Evolutionary conservation across 1,139 yeast genomes (phyloP).

Genomic region (Sugiyamaella sp.): DNA sequence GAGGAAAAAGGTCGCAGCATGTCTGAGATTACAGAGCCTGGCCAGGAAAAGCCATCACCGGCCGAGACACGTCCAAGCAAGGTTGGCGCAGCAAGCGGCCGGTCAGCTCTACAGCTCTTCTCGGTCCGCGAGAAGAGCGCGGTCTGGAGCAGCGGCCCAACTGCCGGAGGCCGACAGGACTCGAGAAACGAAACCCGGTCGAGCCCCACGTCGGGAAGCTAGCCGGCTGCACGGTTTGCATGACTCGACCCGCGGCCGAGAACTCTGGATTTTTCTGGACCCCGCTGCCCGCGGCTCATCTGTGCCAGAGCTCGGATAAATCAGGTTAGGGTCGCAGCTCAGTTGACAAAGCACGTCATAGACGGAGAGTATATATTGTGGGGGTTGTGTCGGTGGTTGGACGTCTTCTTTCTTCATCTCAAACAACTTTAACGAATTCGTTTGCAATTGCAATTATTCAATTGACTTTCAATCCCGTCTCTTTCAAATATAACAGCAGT

Average conservation of each 20-base stretch:
- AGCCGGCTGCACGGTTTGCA: no score
- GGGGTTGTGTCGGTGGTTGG: neutral
- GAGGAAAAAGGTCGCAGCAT: no score
- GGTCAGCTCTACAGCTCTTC: neutral
- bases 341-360: constrained; percentile 10
- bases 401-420: neutral
- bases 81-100: no score
- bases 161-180: neutral
- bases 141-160: neutral
- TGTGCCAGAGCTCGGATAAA: constrained; percentile 1
- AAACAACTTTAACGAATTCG: neutral
- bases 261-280: neutral
- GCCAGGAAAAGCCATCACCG: no score
- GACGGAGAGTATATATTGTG: constrained; percentile 10
- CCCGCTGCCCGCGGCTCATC: no score
- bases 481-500: constrained; percentile 5
- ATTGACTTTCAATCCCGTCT: neutral
- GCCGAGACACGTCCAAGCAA: no score
- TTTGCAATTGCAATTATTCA: neutral
- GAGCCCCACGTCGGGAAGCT: no score
- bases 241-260: neutral
- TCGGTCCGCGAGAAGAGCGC: neutral
- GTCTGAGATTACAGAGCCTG: no score
- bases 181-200: neutral
- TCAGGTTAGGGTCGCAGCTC: constrained; percentile 3